Evolutionary conservation across 192 early-diverging fungal species (phyloP), one percentile per base, ranked within the genome.

Genomic region (Entomortierella lignicola): DNA sequence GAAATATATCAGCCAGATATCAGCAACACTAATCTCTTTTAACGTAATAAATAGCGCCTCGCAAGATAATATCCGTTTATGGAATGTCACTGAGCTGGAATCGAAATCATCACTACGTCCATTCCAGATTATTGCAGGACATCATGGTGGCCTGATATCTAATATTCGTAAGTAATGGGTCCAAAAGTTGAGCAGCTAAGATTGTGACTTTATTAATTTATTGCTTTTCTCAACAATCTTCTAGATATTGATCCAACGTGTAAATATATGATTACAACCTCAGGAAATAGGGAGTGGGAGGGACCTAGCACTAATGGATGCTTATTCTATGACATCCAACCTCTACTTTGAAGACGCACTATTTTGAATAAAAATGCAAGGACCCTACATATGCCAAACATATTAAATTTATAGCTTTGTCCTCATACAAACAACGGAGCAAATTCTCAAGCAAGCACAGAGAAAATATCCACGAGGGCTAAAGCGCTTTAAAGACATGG

Each of bases 251-350:
- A 97, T 79, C 83, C 86, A 23, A 81, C 85, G 5, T 90, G 89
- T 51, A 85, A 87, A 27, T 97, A 91, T 54, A 89, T 99, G 94
- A 86, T 99, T 26, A 97, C 92, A 7, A 90, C 94, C 1, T 94
- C 95, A 1, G 98, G 98, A 20, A 96, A 91, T 80, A 85, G 96
- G 26, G 98, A 97, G n/a, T 99, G 97, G 97, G 97, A 98, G 43
- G 97, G 97, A 44, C 58, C 81, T 11, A 89, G 91, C 50, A 95
- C 91, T 47, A 95, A 96, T 72, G 70, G 87, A 27, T 96, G 94
- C 66, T 80, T 98, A 37, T 90, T 97, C 17, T 98, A 99, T 72
- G 91, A 91, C 43, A 89, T 98, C 62, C 81, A 73, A 25, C 88
- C 94, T 12, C 56, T 87, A n/a, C 29, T 70, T 37, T 37, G 34